Evolutionary conservation across 768 basidiomycete species (phyloP).

Genomic region (Calocera cornea): DNA sequence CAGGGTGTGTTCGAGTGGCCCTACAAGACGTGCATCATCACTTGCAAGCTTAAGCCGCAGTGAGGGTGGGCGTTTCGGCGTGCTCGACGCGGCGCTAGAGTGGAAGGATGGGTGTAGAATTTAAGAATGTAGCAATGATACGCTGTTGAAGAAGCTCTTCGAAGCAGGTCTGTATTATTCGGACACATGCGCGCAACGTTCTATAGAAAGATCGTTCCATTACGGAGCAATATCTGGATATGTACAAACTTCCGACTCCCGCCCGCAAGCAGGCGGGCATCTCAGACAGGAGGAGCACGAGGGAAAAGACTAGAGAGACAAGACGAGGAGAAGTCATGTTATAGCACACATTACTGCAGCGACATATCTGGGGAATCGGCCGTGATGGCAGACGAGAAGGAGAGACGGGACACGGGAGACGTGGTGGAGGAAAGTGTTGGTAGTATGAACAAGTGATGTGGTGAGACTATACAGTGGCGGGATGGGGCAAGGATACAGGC

Average conservation of each 20-base stretch:
- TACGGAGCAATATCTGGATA: too few relatives aligned
- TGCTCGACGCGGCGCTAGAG: neutral
- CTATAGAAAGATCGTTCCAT: too few relatives aligned
- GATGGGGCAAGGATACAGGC: neutral
- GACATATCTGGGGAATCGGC: neutral
- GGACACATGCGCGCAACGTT: too few relatives aligned
- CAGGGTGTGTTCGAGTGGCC: slow-evolving; percentile 68
- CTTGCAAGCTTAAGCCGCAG: neutral
- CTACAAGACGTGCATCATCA: slow-evolving; percentile 39
- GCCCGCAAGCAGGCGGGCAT: too few relatives aligned
- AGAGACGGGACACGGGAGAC: neutral
- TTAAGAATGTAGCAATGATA: too few relatives aligned
- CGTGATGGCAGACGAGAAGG: neutral
- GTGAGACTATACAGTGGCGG: neutral
- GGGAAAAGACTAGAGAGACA: neutral
- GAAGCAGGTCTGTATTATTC: too few relatives aligned
- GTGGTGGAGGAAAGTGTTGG: neutral
- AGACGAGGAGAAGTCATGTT: neutral
- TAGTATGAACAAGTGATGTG: neutral
- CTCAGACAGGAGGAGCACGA: neutral
- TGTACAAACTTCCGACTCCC: too few relatives aligned
- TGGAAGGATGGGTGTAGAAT: neutral
- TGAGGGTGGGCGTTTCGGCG: neutral
- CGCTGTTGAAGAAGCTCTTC: too few relatives aligned
- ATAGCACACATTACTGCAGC: slow-evolving; percentile 5